These are phyloP conservation scores for Sodiomyces alkalinus DNA, from an alignment of 2,329 filamentous ascomycete species.

Conservation along the genomic window DNA sequence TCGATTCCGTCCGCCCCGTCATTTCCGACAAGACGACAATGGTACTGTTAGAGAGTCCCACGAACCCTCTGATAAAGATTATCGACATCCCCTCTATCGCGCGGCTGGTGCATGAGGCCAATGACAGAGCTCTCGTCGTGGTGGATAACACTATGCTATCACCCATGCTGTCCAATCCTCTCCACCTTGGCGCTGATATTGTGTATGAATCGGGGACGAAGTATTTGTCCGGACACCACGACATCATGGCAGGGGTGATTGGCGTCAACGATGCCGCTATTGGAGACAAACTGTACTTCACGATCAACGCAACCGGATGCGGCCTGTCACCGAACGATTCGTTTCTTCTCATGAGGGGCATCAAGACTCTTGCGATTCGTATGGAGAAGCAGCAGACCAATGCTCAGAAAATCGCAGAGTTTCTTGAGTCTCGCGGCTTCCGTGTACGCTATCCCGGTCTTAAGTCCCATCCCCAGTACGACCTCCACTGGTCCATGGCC, in stretches of 20 bases:
- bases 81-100: conserved; percentile 80
- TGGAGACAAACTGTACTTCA: conserved; percentile 86
- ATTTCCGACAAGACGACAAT: conserved; percentile 76
- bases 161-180: conserved; percentile 81
- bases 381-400: conserved; percentile 98
- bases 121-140: conserved; percentile 65
- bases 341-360: conserved; percentile 84
- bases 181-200: conserved; percentile 88
- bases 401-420: conserved; percentile 79
- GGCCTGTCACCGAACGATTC: conserved; percentile 91
- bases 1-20: conserved; percentile 52
- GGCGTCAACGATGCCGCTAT: conserved; percentile 72
- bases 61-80: conserved; percentile 96
- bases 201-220: conserved; percentile 98
- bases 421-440: conserved; percentile 84
- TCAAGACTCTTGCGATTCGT: conserved; percentile 92
- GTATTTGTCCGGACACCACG: conserved; percentile 94
- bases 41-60: conserved; percentile 91
- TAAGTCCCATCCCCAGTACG: conserved; percentile 90
- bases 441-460: conserved; percentile 89
- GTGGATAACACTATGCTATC: conserved; percentile 99
- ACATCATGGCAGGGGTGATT: conserved; percentile 96
- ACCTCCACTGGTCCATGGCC: conserved; percentile 89
- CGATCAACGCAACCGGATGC: conserved; percentile 92
- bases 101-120: conserved; percentile 58